A percentile compares a stretch with the other conserved stretches of the same genome.
Conservation (phyloP, 148 eudicot species). For the Rhododendron kiyosumense region DNA sequence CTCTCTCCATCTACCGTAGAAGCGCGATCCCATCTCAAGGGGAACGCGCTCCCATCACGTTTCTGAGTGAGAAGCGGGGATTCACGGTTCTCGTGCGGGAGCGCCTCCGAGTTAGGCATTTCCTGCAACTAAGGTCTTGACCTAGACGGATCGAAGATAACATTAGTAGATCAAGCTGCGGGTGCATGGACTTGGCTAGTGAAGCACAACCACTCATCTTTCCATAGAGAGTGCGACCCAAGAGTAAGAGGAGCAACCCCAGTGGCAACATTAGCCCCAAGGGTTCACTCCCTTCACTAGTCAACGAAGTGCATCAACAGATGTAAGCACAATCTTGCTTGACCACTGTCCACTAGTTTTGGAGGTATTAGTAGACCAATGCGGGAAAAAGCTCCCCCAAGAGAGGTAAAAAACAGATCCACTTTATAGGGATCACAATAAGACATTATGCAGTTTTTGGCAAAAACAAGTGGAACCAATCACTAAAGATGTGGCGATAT, state of each 20-base stretch:
- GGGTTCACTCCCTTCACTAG: not conserved
- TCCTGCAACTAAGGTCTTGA: not conserved
- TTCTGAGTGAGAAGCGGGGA: too few relatives aligned
- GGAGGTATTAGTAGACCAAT: not conserved
- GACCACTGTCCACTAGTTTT: not conserved
- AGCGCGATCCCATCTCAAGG: too few relatives aligned
- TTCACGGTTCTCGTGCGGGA: too few relatives aligned
- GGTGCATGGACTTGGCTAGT: not conserved
- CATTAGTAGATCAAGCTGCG: not conserved
- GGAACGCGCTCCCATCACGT: too few relatives aligned
- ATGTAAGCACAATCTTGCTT: not conserved
- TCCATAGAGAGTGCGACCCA: not conserved
- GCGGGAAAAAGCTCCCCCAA: not conserved
- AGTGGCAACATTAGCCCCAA: not conserved
- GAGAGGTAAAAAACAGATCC: not conserved
- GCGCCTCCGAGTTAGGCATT: too few relatives aligned
- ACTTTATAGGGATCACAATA: not conserved
- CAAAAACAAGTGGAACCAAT: not conserved
- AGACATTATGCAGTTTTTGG: not conserved
- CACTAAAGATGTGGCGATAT: not conserved
- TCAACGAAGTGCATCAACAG: not conserved
- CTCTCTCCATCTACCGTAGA: too few relatives aligned
- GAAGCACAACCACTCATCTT: not conserved
- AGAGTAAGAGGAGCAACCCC: not conserved
- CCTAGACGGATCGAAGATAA: not conserved